phyloP scores from a whole-genome alignment of 2,329 filamentous ascomycete species.

The Clonostachys chloroleuca region DNA sequence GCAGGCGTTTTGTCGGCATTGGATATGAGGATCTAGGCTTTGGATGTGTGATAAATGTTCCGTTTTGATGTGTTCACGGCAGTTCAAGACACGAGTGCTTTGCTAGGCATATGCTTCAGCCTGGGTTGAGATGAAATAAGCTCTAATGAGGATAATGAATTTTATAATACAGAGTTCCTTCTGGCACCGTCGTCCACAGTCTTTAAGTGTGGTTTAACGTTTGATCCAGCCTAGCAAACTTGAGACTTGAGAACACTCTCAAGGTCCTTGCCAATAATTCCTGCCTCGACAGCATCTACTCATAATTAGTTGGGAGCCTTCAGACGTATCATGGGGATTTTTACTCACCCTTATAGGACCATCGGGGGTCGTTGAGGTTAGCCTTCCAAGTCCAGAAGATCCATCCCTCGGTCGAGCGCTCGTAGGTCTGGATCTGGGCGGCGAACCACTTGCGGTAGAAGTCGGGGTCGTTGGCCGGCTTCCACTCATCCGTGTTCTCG shows the following conservation, averaged over 20 bases:
- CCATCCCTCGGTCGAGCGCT: conserved; percentile 45
- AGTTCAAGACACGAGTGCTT: too few relatives aligned
- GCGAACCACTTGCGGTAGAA: conserved; percentile 56
- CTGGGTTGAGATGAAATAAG: too few relatives aligned
- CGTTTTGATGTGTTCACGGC: too few relatives aligned
- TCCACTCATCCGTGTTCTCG: conserved; percentile 34
- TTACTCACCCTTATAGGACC: conserved; percentile 2
- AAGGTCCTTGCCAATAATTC: not conserved
- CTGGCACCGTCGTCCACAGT: too few relatives aligned
- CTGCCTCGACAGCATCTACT: not conserved
- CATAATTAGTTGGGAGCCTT: not conserved
- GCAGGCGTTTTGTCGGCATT: too few relatives aligned
- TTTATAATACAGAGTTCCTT: too few relatives aligned
- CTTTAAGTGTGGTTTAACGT: too few relatives aligned
- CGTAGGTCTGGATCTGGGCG: conserved; percentile 50
- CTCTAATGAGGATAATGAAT: too few relatives aligned
- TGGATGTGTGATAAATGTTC: too few relatives aligned
- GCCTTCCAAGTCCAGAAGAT: conserved; percentile 59
- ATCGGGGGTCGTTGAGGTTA: conserved; percentile 2
- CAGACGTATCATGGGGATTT: not conserved
- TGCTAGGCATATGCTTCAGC: too few relatives aligned
- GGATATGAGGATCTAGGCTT: too few relatives aligned
- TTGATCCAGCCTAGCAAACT: not conserved
- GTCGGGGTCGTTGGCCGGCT: conserved; percentile 21
- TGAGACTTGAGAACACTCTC: not conserved